Conservation (phyloP, 2,329 filamentous ascomycete species). For the Blastomyces percursus region DNA sequence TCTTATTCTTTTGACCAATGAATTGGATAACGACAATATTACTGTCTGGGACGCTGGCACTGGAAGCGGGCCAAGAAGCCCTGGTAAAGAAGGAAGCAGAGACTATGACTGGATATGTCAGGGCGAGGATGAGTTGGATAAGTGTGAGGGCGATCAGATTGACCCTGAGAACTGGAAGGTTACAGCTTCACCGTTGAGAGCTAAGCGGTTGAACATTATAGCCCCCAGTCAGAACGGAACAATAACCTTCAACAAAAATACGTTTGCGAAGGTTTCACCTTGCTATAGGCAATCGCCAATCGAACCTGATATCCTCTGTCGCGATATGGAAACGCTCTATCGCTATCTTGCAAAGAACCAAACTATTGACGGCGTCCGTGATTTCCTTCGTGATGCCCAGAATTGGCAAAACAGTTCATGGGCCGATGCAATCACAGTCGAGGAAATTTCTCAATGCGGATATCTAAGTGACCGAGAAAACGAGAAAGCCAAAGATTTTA, state of each 20-base stretch:
- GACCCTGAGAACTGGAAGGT: slow-evolving; percentile 4
- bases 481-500: neutral
- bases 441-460: neutral
- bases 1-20: neutral
- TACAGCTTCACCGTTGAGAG: neutral
- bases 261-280: neutral
- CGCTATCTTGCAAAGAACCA: neutral
- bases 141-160: neutral
- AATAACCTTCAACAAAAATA: neutral
- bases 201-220: neutral
- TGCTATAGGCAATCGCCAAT: neutral
- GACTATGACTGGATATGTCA: neutral
- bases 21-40: neutral
- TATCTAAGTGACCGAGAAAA: neutral
- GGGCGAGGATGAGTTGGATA: neutral
- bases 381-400: neutral
- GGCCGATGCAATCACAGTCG: neutral
- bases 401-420: slow-evolving; percentile 3
- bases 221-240: neutral
- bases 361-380: neutral
- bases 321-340: neutral
- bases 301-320: neutral
- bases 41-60: neutral
- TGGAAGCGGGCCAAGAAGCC: neutral
- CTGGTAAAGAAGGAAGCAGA: neutral